Conservation (phyloP, 2,329 filamentous ascomycete genomes). For the Xylariaceae sp. region DNA sequence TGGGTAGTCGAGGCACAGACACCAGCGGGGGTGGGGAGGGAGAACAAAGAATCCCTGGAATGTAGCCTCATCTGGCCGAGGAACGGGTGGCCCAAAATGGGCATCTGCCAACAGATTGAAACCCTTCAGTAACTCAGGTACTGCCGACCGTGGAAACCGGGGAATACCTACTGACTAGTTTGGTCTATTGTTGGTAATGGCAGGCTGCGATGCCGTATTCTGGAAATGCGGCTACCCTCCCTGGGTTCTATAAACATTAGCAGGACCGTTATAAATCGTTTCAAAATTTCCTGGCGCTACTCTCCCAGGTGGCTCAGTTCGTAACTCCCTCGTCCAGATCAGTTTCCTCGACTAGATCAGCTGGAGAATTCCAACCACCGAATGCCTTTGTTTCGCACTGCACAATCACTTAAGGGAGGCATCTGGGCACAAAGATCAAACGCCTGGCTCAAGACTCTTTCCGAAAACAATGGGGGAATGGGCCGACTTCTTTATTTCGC, state of each 20-base stretch:
- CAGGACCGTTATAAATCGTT: not conserved
- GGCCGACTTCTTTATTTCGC: slow-evolving; percentile 13
- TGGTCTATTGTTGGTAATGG: slow-evolving; percentile 1
- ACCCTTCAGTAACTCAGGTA: slow-evolving; percentile 4
- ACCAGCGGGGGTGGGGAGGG: slow-evolving; percentile 9
- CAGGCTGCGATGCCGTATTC: not conserved
- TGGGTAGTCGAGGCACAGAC: slow-evolving; percentile 7
- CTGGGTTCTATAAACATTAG: slow-evolving; percentile 3
- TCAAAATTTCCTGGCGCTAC: too few relatives aligned
- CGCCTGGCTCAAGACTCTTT: slow-evolving; percentile 8
- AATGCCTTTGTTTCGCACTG: slow-evolving; percentile 16
- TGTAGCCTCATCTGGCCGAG: slow-evolving; percentile 20
- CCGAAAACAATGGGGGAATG: slow-evolving; percentile 24
- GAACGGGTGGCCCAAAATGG: slow-evolving; percentile 5
- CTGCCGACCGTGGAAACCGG: too few relatives aligned
- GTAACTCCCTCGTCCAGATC: too few relatives aligned
- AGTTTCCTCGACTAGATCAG: not conserved
- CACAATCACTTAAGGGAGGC: slow-evolving; percentile 7
- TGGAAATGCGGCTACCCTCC: not conserved
- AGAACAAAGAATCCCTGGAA: slow-evolving; percentile 24
- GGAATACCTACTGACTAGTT: not conserved
- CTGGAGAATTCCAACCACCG: slow-evolving; percentile 2
- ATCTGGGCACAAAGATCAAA: slow-evolving; percentile 19
- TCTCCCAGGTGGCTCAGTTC: too few relatives aligned
- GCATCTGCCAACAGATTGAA: slow-evolving; percentile 1